Conservation (phyloP, 176 grass and related monocot genomes). For the Microstegium vimineum region DNA sequence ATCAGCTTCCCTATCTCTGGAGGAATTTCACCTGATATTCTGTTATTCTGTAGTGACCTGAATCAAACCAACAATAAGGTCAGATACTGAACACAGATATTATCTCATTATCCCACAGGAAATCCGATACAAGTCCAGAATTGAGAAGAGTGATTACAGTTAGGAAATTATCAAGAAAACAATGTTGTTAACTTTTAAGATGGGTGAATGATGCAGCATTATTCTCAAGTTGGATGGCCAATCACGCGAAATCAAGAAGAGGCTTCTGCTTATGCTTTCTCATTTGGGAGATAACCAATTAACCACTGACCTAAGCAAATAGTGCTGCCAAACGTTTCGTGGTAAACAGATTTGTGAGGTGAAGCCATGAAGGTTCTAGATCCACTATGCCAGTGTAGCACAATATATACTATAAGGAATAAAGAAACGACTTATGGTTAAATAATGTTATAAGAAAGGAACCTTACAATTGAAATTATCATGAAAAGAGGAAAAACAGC, state of each 20-base stretch:
- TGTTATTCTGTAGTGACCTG: conserved; percentile 94
- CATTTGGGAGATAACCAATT: neutral
- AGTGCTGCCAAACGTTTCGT: neutral
- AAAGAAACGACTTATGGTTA: neutral
- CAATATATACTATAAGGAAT: neutral
- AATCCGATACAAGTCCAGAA: neutral
- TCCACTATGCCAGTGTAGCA: neutral
- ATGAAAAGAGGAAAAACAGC: neutral
- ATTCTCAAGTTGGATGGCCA: neutral
- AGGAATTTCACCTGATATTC: conserved; percentile 83
- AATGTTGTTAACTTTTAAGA: neutral
- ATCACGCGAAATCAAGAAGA: neutral
- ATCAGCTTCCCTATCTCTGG: conserved; percentile 75
- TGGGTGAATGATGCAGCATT: neutral
- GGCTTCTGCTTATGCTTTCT: neutral
- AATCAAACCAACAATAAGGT: neutral
- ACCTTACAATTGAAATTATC: neutral
- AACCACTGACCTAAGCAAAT: neutral
- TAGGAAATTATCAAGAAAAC: neutral
- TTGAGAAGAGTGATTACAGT: neutral
- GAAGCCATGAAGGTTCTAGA: neutral
- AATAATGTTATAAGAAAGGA: neutral
- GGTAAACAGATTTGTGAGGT: neutral
- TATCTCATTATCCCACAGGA: neutral
- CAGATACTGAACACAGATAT: conserved; percentile 1